Evolutionary conservation across 1,284 basidiomycete species (phyloP).

Genomic region (Boletellus sp.): DNA sequence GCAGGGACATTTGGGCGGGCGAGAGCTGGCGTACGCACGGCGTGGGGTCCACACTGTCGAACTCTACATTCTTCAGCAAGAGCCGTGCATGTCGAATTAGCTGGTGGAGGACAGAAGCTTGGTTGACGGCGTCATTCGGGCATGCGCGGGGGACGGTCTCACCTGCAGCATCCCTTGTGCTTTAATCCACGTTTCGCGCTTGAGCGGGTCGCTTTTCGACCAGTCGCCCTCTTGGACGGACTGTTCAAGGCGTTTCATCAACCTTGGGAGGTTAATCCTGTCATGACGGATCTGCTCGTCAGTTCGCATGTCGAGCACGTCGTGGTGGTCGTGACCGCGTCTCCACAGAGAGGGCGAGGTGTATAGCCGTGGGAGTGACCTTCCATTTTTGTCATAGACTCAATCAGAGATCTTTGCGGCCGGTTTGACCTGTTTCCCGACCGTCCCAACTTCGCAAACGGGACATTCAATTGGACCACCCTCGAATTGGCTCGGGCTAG

Average conservation of each 20-base stretch:
- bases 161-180: slow-evolving; percentile 60
- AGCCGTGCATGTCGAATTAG: slow-evolving; percentile 60
- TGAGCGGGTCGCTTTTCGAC: slow-evolving; percentile 34
- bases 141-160: slow-evolving; percentile 5
- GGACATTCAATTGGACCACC: not conserved
- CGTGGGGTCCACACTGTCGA: slow-evolving; percentile 41
- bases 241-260: slow-evolving; percentile 61
- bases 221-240: slow-evolving; percentile 49
- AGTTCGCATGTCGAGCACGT: slow-evolving; percentile 23
- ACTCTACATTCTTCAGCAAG: slow-evolving; percentile 55
- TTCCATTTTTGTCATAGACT: slow-evolving; percentile 18
- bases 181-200: slow-evolving; percentile 51
- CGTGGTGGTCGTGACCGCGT: slow-evolving; percentile 6
- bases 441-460: not conserved
- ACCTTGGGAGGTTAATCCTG: slow-evolving; percentile 62
- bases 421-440: slow-evolving; percentile 1
- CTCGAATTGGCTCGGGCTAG: not conserved
- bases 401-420: slow-evolving; percentile 18
- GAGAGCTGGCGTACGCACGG: slow-evolving; percentile 37
- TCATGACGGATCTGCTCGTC: slow-evolving; percentile 52
- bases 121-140: not conserved
- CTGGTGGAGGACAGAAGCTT: slow-evolving; percentile 34
- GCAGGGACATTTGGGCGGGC: not conserved
- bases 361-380: slow-evolving; percentile 18
- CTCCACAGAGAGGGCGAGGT: not conserved